Conservation (phyloP, 2,329 filamentous ascomycete genomes). For the Pochonia chlamydosporia region DNA sequence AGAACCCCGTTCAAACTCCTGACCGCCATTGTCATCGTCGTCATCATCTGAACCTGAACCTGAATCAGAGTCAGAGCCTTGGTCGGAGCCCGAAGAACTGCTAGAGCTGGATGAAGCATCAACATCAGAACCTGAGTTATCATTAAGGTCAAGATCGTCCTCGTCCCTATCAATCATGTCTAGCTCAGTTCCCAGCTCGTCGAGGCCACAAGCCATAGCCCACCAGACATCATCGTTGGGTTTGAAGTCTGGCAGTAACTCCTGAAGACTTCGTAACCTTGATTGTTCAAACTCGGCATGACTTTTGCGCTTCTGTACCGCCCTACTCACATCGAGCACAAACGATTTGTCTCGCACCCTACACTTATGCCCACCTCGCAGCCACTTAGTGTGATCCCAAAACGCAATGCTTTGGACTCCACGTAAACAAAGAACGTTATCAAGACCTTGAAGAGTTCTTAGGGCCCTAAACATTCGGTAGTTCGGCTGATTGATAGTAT, state of each 20-base stretch:
- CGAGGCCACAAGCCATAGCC: not conserved
- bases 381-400: constrained; percentile 32
- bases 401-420: constrained; percentile 35
- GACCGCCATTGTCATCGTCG: not conserved
- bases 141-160: not conserved
- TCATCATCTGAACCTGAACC: not conserved
- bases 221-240: constrained; percentile 10
- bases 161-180: not conserved
- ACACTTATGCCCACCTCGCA: not conserved
- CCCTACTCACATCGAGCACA: constrained; percentile 18
- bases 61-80: not conserved
- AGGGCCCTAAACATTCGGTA: constrained; percentile 29
- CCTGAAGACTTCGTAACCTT: constrained; percentile 14
- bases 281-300: constrained; percentile 6
- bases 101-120: not conserved
- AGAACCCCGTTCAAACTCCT: not conserved
- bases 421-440: constrained; percentile 37
- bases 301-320: constrained; percentile 15
- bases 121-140: no score
- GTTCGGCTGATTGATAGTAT: constrained; percentile 35
- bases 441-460: constrained; percentile 36
- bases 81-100: not conserved
- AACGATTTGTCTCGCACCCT: constrained; percentile 25
- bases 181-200: constrained; percentile 1
- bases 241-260: constrained; percentile 10